Conservation (phyloP, 345 rosid genomes). For the Gossypioides kirkii region DNA sequence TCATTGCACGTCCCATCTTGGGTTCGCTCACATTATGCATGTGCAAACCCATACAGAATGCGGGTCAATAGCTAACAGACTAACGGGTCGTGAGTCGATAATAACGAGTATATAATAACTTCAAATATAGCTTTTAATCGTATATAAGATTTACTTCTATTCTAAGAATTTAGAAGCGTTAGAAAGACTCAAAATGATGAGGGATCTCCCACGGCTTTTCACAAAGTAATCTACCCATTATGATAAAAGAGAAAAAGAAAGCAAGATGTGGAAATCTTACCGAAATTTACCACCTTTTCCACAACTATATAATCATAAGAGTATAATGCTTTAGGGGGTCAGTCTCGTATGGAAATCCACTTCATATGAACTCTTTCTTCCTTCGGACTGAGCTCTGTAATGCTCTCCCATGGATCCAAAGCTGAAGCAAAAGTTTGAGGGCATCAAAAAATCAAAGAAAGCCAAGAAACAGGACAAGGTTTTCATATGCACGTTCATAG, state of each 20-base stretch:
- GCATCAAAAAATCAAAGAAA: constrained; percentile 31
- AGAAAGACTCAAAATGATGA: not conserved
- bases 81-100: too few species aligned
- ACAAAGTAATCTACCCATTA: constrained; percentile 19
- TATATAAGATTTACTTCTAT: not conserved
- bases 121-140: not conserved
- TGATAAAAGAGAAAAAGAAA: not conserved
- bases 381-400: not conserved
- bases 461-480: constrained; percentile 27
- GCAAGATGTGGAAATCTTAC: constrained; percentile 15
- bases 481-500: constrained; percentile 19
- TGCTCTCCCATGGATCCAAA: constrained; percentile 20
- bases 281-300: constrained; percentile 14
- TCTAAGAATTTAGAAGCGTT: not conserved
- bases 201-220: constrained; percentile 26
- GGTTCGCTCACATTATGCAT: too few species aligned
- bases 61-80: too few species aligned
- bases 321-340: constrained; percentile 24
- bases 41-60: too few species aligned
- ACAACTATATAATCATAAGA: constrained; percentile 21
- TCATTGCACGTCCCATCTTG: too few species aligned
- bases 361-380: constrained; percentile 3
- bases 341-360: constrained; percentile 28
- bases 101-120: too few species aligned
- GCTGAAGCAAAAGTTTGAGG: constrained; percentile 25